These are phyloP conservation scores for Chlorella sp. DNA, from an alignment of 139 green algal species.

Conservation along the genomic window DNA sequence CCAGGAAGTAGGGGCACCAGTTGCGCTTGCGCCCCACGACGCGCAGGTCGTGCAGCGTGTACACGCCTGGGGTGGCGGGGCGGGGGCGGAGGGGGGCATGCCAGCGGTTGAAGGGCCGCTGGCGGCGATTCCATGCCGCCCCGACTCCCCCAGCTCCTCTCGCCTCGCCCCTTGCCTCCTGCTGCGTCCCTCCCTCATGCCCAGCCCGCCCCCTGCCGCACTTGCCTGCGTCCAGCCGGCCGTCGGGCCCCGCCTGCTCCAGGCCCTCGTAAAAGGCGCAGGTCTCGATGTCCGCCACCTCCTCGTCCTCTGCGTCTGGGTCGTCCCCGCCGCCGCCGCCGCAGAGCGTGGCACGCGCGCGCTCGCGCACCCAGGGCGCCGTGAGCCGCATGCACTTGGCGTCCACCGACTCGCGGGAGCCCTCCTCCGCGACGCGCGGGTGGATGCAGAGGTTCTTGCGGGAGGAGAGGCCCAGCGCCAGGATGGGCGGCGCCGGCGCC, in stretches of 20 bases:
- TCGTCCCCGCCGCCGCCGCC: slow-evolving; percentile 26
- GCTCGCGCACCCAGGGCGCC: slow-evolving; percentile 92
- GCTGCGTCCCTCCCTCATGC: not conserved
- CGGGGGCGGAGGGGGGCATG: not conserved
- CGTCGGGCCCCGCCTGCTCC: slow-evolving; percentile 73
- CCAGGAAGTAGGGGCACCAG: slow-evolving; percentile 99
- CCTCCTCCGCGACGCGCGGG: slow-evolving; percentile 82
- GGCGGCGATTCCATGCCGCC: not conserved
- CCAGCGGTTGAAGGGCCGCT: not conserved
- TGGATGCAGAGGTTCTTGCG: slow-evolving; percentile 99
- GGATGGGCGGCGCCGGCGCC: slow-evolving; percentile 64
- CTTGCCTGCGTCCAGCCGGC: slow-evolving; percentile 19
- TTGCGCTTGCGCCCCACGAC: slow-evolving; percentile 84
- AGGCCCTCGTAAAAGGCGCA: slow-evolving; percentile 91
- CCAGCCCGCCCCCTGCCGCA: not conserved
- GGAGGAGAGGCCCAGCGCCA: slow-evolving; percentile 92
- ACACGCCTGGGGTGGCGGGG: slow-evolving; percentile 65
- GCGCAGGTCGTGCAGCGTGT: slow-evolving; percentile 88
- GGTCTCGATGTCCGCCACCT: slow-evolving; percentile 50
- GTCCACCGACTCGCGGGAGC: slow-evolving; percentile 92
- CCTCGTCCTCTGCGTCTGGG: not conserved
- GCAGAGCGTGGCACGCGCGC: slow-evolving; percentile 28
- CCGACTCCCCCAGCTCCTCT: not conserved
- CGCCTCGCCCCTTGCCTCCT: not conserved
- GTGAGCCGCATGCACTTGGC: slow-evolving; percentile 90